Conservation (phyloP, 345 rosid genomes). For the Corchorus olitorius region DNA sequence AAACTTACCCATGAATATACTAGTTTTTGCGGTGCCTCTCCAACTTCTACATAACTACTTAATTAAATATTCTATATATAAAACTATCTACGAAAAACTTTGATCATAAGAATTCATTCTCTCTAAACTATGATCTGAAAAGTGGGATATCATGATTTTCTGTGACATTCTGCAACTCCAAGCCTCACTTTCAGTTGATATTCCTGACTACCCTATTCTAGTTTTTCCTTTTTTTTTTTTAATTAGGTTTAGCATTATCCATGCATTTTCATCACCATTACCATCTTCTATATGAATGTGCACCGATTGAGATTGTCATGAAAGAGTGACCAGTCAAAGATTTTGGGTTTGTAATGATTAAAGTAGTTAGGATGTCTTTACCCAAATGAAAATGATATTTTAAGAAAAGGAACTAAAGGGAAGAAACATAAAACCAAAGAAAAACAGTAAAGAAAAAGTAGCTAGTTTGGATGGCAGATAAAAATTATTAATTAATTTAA, state of each 20-base stretch:
- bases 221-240: no score
- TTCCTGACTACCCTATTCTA: no score
- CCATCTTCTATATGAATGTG: background rate
- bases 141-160: no score
- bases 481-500: background rate
- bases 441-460: slow-evolving; percentile 37
- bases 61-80: no score
- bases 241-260: no score
- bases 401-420: slow-evolving; percentile 40
- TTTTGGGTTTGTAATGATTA: slow-evolving; percentile 39
- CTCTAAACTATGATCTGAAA: no score
- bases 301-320: background rate
- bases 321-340: slow-evolving; percentile 40
- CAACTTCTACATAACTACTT: no score
- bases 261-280: no score
- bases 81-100: no score
- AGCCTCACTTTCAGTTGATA: no score
- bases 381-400: slow-evolving; percentile 47
- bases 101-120: no score
- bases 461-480: slow-evolving; percentile 4
- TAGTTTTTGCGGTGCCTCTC: background rate
- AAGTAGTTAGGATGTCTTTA: slow-evolving; percentile 34
- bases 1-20: slow-evolving; percentile 21
- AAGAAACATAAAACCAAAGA: slow-evolving; percentile 18
- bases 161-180: no score